Percentiles rank a stretch among this genome's conserved stretches.
phyloP scores from a whole-genome alignment of 192 early-diverging fungal genomes.

The Powellomyces hirtus region DNA sequence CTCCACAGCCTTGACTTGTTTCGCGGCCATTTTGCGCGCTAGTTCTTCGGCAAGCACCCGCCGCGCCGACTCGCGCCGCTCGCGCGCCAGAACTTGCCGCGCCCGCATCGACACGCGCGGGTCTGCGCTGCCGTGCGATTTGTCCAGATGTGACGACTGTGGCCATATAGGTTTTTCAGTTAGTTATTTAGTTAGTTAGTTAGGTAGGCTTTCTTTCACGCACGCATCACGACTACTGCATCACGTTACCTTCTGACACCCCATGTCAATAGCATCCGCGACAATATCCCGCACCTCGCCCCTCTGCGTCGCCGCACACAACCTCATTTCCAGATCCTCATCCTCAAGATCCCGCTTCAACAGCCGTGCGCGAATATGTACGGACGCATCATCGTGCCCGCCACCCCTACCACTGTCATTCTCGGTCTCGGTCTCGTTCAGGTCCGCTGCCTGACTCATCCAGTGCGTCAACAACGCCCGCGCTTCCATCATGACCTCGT shows the following conservation, averaged over 20 bases:
- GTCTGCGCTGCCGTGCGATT: no score
- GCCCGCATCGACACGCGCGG: background rate
- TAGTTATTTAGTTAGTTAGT: no score
- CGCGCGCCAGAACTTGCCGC: conserved; percentile 9
- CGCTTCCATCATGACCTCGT: conserved; percentile 26
- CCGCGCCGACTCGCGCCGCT: conserved; percentile 2
- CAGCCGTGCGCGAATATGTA: background rate
- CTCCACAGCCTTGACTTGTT: background rate
- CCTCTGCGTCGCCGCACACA: conserved; percentile 7
- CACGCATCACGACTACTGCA: no score
- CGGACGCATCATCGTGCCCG: background rate
- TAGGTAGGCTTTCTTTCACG: no score
- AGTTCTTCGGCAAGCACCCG: background rate
- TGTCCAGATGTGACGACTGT: no score
- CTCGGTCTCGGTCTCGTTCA: background rate
- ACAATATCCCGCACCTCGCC: conserved; percentile 9
- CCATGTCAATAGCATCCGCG: background rate
- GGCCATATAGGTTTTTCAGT: no score
- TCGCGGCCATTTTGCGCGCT: background rate
- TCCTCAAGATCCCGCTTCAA: background rate
- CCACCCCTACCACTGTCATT: no score
- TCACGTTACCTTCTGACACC: background rate
- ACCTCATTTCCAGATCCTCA: background rate
- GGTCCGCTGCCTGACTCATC: background rate
- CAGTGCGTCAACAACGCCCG: conserved; percentile 15